Evolutionary conservation across 306 rosid genomes (phyloP).

Genomic region (Heteromeles arbutifolia): DNA sequence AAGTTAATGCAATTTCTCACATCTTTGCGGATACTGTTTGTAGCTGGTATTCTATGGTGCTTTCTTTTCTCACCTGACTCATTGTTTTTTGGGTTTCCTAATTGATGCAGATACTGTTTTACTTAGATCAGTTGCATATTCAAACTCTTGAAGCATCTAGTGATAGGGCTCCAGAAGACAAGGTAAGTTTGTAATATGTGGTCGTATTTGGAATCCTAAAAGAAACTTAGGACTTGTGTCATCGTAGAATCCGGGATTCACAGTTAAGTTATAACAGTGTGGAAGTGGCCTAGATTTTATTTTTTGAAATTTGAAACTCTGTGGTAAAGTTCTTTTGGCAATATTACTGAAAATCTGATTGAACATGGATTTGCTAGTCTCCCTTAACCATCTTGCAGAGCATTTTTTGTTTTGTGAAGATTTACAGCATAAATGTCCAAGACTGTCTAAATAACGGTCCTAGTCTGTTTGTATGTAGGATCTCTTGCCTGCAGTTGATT

Average conservation of each 20-base stretch:
- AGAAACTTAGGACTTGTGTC: background rate
- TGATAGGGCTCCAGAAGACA: constrained; percentile 29
- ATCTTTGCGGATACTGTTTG: background rate
- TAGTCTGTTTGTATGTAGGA: constrained; percentile 28
- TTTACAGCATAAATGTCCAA: background rate
- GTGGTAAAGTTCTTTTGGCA: background rate
- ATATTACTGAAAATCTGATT: background rate
- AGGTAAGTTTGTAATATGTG: constrained; percentile 39
- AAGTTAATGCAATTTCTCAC: background rate
- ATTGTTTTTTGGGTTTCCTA: background rate
- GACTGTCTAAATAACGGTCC: background rate
- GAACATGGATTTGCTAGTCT: background rate
- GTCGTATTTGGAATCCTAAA: background rate
- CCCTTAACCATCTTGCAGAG: background rate
- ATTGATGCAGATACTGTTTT: constrained; percentile 55
- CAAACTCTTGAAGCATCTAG: constrained; percentile 36
- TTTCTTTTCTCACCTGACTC: background rate
- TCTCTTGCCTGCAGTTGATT: constrained; percentile 22
- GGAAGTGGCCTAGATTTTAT: too few species aligned
- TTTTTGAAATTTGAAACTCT: too few species aligned
- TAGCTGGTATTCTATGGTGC: too few species aligned
- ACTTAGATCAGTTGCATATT: constrained; percentile 54
- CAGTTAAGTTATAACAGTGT: too few species aligned
- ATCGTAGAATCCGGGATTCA: background rate
- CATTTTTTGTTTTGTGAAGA: too few species aligned